Evolutionary conservation across 1,139 yeast genomes (phyloP), one percentile per base, ranked within the genome.

Genomic region (Wickerhamomyces sp.): DNA sequence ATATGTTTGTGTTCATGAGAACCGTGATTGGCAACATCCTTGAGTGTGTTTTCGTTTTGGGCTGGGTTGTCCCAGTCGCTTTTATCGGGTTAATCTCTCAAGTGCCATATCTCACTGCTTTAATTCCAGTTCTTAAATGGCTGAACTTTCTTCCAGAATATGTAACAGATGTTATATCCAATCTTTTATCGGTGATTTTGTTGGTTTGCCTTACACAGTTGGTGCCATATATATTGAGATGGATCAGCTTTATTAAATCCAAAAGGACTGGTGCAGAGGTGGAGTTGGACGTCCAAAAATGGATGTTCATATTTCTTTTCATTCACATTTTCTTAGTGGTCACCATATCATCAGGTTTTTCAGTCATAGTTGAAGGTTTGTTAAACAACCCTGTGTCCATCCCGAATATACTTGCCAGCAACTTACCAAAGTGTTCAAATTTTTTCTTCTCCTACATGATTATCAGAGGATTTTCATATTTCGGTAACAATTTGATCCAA

Each of bases 261-360:
- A 67, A 64, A 27, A 52, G 69, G 31, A 72, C 82, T 1, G 78
- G 78, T 1, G 66, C 78, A 5, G 74, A 71, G 39, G 53, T 75
- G 12, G 85, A 82, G 51, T 28, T 70, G 3, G 78, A 75, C 42
- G 60, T 77, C n/a, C 88, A 81, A 43, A 60, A 63, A 33, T 81
- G 89, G 88, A 61, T 76, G 62, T 66, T 80, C 67, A 63, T 68
- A 45, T 88, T 88, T 52, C 62, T 82, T 34, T 86, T 85, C 52
- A 75, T 86, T 30, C 96, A 88, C 49, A 76, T 86, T 26, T 88
- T 88, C 47, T 57, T 88, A 28, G 93, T 88, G 26, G 88, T 88
- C 3, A 83, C 96, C 0, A 73, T 88, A 26, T 85, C 93, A 51
- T 81, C 94, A 0, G 88, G 95, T 23, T 62, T 85, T 9, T 75